Evolutionary conservation across 2,329 filamentous ascomycete genomes (phyloP).

Genomic region (Colletotrichum sp.): DNA sequence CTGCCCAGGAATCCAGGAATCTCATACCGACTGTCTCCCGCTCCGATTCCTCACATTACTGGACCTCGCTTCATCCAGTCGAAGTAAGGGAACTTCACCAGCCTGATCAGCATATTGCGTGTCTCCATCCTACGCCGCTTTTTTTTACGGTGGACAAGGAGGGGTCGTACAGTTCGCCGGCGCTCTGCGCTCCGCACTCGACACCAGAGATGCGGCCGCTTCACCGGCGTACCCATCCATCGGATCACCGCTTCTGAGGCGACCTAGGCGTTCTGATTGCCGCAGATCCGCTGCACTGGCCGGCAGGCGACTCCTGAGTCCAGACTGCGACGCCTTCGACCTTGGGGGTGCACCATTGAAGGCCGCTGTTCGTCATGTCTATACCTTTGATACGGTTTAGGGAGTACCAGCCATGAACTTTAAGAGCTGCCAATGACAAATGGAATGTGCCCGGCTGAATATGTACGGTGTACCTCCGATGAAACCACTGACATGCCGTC

Average conservation of each 20-base stretch:
- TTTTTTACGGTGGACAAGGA: not conserved
- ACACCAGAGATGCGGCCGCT: not conserved
- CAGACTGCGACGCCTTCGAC: not conserved
- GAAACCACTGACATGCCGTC: not conserved
- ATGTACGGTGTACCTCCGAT: not conserved
- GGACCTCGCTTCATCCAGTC: not conserved
- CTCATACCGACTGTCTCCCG: not conserved
- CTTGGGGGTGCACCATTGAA: not conserved
- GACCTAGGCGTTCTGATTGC: not conserved
- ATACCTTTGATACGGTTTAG: not conserved
- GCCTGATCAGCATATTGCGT: not conserved
- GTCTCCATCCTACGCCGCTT: not conserved
- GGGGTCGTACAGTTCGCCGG: not conserved
- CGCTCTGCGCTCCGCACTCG: not conserved
- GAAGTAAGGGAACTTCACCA: not conserved
- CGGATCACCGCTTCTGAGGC: not conserved
- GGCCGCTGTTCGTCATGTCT: not conserved
- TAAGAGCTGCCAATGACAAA: not conserved
- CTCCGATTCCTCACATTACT: not conserved
- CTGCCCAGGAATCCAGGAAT: not conserved
- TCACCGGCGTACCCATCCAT: not conserved
- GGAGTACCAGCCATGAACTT: not conserved
- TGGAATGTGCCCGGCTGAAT: not conserved
- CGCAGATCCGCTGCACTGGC: not conserved
- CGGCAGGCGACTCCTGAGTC: not conserved